Base-by-base conservation (phyloP, 257 asterid genomes). In the Lantana camara region DNA sequence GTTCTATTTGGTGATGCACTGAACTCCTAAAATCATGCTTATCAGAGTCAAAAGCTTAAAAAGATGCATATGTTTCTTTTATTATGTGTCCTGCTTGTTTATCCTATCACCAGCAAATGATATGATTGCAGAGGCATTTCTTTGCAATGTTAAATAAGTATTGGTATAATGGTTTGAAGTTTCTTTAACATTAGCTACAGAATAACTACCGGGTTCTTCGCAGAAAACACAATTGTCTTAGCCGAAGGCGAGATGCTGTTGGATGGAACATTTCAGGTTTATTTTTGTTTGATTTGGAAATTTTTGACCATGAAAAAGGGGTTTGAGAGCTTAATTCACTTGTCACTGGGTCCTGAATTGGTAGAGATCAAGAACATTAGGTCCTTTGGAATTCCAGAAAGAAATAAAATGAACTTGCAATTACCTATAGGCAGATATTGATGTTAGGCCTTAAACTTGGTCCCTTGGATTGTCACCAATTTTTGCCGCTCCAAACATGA, bases 191-290 rank as follows among this genome's bases (percentile, higher is more conserved):
- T 49, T 62, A 70, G 56, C 21, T 79, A 94, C 99, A 90, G 85
- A 76, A 83, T 85, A 66, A 90, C 97, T 3, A 86, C 97, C 73
- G 97, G 97, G 48, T 85, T 88, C 70, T 90, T 94, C 77, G 75
- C 79, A 29, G 99, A 94, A 68, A 94, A 94, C 71, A 88, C 97
- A 2, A 75, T 90, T 44, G 88, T 94, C 70, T 63, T 94, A 72
- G 99, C 99, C 75, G 97, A 90, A 84, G 99, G 99, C 13, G 95
- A 88, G 76, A 80, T 94, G 99, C 93, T 78, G 55, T 57, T 86
- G 79, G 81, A 83, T 74, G 96, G 96, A 63, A 79, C 86, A 59
- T 94, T 94, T 66, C 83, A 86, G 99, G 98, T 89, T 60, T 37
- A 73, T 61, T 20, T 62, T 24, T 59, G 64, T 69, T 73, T 65